Base-by-base conservation (phyloP, 2,329 filamentous ascomycete species). In the Alternaria arborescens region DNA sequence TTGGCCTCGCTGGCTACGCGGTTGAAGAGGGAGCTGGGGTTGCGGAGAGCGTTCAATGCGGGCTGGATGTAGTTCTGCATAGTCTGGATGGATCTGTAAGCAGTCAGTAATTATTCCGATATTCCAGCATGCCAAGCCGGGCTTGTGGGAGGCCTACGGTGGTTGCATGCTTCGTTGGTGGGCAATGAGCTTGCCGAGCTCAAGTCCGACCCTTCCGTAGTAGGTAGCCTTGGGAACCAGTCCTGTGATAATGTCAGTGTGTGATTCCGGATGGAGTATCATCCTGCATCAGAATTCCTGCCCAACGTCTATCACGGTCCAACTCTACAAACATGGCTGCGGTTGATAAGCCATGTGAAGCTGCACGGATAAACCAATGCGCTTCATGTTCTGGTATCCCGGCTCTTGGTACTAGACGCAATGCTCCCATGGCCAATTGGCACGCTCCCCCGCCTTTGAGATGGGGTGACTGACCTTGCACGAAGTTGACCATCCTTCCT, bases 1-100 rank as follows among this genome's bases (percentile, higher is more conserved):
- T 76, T 73, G 60, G 71, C 68, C 48, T 72, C 70, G 57, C 73
- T 70, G 55, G 81, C 82, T 54, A 79, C 71, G 60, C 78, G 78
- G 74, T 83, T 80, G 74, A 90, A 69, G 65, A 90, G 81, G 67
- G 85, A 73, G 68, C 77, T 81, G 58, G 91, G 92, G 84, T 92
- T 90, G 80, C 89, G 88, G 76, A 92, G 70, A 69, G 85, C 86
- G 80, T 91, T 90, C 80, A 89, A 84, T 63, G 92, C 75, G 76
- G 88, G 90, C 82, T 93, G 89, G 83, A 92, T 91, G 86, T 94
- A 96, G 74, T 85, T 85, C 82, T 97, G 93, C 86, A 98, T 92
- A 68, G 92, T 92, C 77, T 89, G 85, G 69, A 92, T 64, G 74
- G 89, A 89, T 68, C 94, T 97, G 76, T 44, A 32, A n/a, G 51